Base-by-base conservation (phyloP, 148 eudicot species). In the Agrostemma githago region DNA sequence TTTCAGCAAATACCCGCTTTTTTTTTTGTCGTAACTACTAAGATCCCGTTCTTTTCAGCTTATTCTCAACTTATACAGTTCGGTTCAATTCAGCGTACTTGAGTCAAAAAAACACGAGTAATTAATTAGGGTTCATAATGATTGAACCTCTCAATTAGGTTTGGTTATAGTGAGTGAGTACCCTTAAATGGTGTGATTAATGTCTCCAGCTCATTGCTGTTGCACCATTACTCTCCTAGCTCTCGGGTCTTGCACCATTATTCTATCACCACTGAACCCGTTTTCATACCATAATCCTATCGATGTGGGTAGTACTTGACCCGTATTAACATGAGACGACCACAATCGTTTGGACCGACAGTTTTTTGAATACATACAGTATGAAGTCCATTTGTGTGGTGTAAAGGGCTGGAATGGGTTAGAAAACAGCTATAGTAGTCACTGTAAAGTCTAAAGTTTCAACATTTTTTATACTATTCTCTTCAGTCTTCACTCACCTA, bases 1-100 rank as follows among this genome's bases (percentile, higher is more conserved):
- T 42, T 60, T 26, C 14, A 67, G 71, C 4, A 46, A 43, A 74
- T 74, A 6, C 62, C 81, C 81, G 48, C 73, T 79, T 79, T 26
- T 26, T 26, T 26, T 26, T 26, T 26, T 26, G 34, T 26, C 34
- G 34, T 26, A 26, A 26, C 34, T 26, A 26, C 2, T 41, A 59
- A 60, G 48, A 70, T 34, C 2, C 57, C 3, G 8, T 51, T 51
- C 14, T 11, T 10, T 51, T 51, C 2, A 48, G 11, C 11, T 5
- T 51, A 37, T 54, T 42, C 34, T 26, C 34, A 26, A 26, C 34
- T 26, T 26, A 26, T 26, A 26, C 34, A 26, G 63, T 39, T 77
- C 34, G 17, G 5, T 42, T 71, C 38, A 59, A 34, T 43, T 10
- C 20, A 68, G 5, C 71, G 19, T 68, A 34, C 72, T 53, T 38